These are phyloP conservation scores for Aspergillus bridgeri DNA, from an alignment of 495 filamentous ascomycete genomes.

Conservation along the genomic window DNA sequence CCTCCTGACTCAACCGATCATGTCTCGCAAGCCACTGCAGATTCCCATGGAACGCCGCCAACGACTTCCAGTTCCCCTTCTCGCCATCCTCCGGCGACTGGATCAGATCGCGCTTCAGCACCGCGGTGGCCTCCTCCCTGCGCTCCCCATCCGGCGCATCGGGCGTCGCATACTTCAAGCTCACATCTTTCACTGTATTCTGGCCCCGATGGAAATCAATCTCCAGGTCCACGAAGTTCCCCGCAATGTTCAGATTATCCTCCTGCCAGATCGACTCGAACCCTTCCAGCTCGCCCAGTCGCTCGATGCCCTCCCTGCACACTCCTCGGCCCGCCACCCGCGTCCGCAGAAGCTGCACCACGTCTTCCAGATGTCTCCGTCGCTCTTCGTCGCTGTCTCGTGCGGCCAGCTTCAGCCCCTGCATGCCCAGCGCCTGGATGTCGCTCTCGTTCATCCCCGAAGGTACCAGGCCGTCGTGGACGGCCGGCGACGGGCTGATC, in stretches of 20 bases:
- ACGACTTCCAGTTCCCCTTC: slow-evolving; percentile 48
- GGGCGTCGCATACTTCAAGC: slow-evolving; percentile 43
- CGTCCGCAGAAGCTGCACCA: slow-evolving; percentile 38
- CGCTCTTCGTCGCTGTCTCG: slow-evolving; percentile 54
- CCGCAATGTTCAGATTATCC: slow-evolving; percentile 67
- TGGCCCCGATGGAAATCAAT: slow-evolving; percentile 46
- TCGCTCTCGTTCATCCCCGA: slow-evolving; percentile 43
- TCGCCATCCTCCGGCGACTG: slow-evolving; percentile 38
- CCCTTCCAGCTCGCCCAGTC: slow-evolving; percentile 66
- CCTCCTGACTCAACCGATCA: slow-evolving; percentile 75
- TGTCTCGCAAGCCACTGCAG: slow-evolving; percentile 72
- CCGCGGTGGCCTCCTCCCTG: slow-evolving; percentile 44
- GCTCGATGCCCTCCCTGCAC: slow-evolving; percentile 76
- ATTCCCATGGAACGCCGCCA: slow-evolving; percentile 74
- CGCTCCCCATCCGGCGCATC: slow-evolving; percentile 41
- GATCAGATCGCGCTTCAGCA: slow-evolving; percentile 50
- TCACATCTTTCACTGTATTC: slow-evolving; percentile 45
- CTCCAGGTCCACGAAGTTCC: slow-evolving; percentile 54
- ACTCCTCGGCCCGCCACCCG: slow-evolving; percentile 54
- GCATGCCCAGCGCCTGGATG: slow-evolving; percentile 44
- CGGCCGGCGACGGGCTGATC: slow-evolving; percentile 41
- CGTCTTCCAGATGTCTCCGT: slow-evolving; percentile 47
- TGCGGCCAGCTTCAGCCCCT: slow-evolving; percentile 37
- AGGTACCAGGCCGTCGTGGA: slow-evolving; percentile 39
- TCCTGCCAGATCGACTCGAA: slow-evolving; percentile 74